phyloP scores from a whole-genome alignment of 306 rosid genomes.

The Cucumis melo region DNA sequence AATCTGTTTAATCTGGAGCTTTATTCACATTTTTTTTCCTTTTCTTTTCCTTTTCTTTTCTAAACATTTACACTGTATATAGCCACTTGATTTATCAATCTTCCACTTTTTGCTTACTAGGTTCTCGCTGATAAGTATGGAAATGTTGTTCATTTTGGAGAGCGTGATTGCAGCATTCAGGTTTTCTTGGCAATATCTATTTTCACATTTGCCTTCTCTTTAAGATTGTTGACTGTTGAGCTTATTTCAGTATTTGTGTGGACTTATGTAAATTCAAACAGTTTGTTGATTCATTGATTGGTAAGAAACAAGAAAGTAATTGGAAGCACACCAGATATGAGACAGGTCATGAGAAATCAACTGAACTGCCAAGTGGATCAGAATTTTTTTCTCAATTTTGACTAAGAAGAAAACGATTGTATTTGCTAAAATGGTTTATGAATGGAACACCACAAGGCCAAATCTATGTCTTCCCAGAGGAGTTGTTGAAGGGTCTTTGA shows the following conservation, averaged over 20 bases:
- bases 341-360: background rate
- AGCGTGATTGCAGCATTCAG: constrained; percentile 99
- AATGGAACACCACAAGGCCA: background rate
- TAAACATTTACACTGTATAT: background rate
- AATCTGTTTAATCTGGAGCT: background rate
- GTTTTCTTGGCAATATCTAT: constrained; percentile 21
- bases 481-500: background rate
- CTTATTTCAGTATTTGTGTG: background rate
- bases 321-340: background rate
- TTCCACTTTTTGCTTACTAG: constrained; percentile 29
- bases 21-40: background rate
- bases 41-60: background rate
- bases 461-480: background rate
- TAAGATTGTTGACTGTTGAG: background rate
- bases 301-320: background rate
- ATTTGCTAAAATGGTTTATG: background rate
- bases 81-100: constrained; percentile 8
- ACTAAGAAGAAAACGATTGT: background rate
- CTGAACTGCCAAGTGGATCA: background rate
- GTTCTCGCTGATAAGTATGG: constrained; percentile 91
- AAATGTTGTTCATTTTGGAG: constrained; percentile 96
- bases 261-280: background rate
- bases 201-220: background rate
- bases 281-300: background rate
- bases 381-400: background rate